These are phyloP conservation scores for Gleditsia sinensis DNA, from an alignment of 306 rosid species.

Conservation along the genomic window DNA sequence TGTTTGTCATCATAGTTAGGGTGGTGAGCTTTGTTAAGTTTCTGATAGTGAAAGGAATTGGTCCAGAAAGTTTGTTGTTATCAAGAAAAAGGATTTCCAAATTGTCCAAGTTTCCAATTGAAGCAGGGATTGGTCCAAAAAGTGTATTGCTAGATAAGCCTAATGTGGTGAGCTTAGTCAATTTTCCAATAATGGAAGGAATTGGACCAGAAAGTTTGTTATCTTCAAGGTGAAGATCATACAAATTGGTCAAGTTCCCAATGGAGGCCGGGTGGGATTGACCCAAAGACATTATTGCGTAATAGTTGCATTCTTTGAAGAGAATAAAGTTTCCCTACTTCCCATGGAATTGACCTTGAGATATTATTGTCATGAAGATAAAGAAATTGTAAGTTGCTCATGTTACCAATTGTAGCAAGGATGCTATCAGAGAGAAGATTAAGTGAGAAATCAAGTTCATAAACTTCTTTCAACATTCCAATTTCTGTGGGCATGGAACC, in stretches of 20 bases:
- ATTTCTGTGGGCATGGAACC: no score
- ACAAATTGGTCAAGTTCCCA: constrained; percentile 10
- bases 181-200: not conserved
- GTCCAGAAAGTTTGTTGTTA: not conserved
- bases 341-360: not conserved
- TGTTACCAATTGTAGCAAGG: no score
- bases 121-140: not conserved
- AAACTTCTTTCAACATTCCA: no score
- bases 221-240: not conserved
- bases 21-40: not conserved
- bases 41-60: not conserved
- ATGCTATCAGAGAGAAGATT: no score
- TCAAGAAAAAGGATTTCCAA: not conserved
- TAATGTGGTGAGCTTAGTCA: not conserved
- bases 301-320: not conserved
- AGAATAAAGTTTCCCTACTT: not conserved
- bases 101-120: not conserved
- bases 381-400: no score
- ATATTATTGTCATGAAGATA: no score
- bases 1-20: not conserved
- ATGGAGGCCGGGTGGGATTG: constrained; percentile 29
- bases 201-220: no score
- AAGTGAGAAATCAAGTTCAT: no score
- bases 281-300: not conserved
- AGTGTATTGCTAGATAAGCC: not conserved